Evolutionary conservation across 163 green algal genomes (phyloP), one percentile per base, ranked within the genome.

Genomic region (Trebouxia gelatinosa): DNA sequence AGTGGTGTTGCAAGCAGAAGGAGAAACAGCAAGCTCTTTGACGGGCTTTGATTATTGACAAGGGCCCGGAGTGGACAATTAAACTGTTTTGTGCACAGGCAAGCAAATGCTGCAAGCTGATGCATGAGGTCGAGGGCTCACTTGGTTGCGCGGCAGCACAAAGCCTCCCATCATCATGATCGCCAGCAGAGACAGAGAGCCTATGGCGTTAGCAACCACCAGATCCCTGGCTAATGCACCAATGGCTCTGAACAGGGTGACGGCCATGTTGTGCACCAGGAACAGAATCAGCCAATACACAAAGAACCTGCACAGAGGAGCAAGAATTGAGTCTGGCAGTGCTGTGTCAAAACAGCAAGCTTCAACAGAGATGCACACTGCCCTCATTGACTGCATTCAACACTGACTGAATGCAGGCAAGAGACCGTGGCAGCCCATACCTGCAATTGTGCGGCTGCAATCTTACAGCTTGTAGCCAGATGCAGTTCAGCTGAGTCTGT

Each of bases 401-500:
- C 9, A 13, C 43, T 23, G 43, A 9, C 13, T 54, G 43, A 23
- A 9, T 23, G 43, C 43, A 54, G 9, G 43, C 9, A 13, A 54
- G 11, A 23, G 43, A 9, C 13, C 13, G 9, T 54, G 43, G 13
- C 13, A 23, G 13, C 43, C 43, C 43, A 23, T 9, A 23, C 43
- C 43, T 13, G 9, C 13, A 13, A 54, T 13, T 13, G 11, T 54
- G 43, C 13, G 43, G 43, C 43, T 54, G 43, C 43, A 54, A 54
- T 54, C 11, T 23, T 13, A 54, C 13, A 23, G 13, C 9, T 13
- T 23, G 13, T 13, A 54, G 43, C 13, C 43, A 54, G 43, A 0
- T 34, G 43, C 43, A 54, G 43, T 54, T n/a, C 71, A 78, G 58
- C 37, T 97, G 19, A 91, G 97, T 81, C 84, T 98, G 71, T 91